Conservation (phyloP, 805 yeast genomes). For the Candida insectorum region DNA sequence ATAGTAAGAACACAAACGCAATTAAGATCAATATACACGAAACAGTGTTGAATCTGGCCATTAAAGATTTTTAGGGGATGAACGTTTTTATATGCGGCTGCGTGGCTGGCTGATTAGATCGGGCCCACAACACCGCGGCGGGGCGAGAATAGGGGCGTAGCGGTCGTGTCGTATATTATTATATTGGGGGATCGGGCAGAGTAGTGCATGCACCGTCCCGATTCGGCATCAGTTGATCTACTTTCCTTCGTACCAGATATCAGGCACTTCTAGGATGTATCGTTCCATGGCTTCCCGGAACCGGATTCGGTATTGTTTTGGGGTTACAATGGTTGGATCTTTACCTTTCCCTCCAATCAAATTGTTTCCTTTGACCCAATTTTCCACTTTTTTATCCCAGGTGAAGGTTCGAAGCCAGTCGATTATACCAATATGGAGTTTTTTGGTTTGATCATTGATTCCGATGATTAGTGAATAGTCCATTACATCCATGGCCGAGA, state of each 20-base stretch:
- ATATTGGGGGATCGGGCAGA: too few species aligned
- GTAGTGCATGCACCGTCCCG: too few species aligned
- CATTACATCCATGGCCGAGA: slow-evolving; percentile 98
- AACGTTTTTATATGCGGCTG: too few species aligned
- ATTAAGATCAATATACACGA: slow-evolving; percentile 39
- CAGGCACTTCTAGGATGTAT: slow-evolving; percentile 93
- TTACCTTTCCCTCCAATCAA: slow-evolving; percentile 83
- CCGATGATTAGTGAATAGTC: slow-evolving; percentile 96
- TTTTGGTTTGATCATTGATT: slow-evolving; percentile 61
- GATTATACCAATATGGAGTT: slow-evolving; percentile 87
- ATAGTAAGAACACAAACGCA: slow-evolving; percentile 59
- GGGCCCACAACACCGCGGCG: too few species aligned
- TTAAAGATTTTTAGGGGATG: too few species aligned
- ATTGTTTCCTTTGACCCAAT: slow-evolving; percentile 93
- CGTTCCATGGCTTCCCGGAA: slow-evolving; percentile 98
- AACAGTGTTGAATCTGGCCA: slow-evolving; percentile 15
- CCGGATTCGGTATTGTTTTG: slow-evolving; percentile 89
- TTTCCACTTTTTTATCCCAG: slow-evolving; percentile 97
- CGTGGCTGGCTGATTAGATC: too few species aligned
- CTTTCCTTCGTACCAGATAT: slow-evolving; percentile 46
- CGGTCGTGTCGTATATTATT: too few species aligned
- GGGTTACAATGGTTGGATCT: slow-evolving; percentile 96
- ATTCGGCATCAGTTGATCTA: too few species aligned
- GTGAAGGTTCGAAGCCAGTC: slow-evolving; percentile 94
- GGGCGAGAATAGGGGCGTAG: too few species aligned